phyloP scores from a whole-genome alignment of 176 grass and related monocot genomes.

The Eragrostis nindensis region DNA sequence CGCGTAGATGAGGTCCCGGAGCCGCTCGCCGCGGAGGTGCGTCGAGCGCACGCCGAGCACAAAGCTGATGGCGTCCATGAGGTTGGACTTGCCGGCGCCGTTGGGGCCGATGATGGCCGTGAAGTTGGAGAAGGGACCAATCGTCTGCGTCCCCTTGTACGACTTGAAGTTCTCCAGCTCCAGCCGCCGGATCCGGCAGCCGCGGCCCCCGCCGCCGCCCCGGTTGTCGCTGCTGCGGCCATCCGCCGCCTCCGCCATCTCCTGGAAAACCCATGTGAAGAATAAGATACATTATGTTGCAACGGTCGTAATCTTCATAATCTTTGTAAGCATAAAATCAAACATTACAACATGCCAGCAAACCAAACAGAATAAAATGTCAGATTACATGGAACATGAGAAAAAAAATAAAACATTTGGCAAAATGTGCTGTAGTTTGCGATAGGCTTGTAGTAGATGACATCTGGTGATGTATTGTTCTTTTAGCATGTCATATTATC shows the following conservation, averaged over 20 bases:
- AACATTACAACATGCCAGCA: too few relatives aligned
- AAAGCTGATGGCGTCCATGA: constrained; percentile 99
- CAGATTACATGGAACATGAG: too few relatives aligned
- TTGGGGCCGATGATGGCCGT: constrained; percentile 95
- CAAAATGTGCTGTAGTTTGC: too few relatives aligned
- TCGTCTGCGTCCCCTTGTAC: constrained; percentile 88
- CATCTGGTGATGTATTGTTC: too few relatives aligned
- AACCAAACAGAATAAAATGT: too few relatives aligned
- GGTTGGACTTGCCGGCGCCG: constrained; percentile 93
- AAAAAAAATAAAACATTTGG: too few relatives aligned
- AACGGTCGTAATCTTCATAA: too few relatives aligned
- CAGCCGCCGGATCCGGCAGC: constrained; percentile 80
- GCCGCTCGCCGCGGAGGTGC: constrained; percentile 84
- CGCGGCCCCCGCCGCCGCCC: constrained; percentile 11
- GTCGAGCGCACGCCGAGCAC: constrained; percentile 85
- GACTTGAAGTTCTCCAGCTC: constrained; percentile 98
- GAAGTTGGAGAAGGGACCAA: constrained; percentile 91
- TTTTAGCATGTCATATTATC: too few relatives aligned
- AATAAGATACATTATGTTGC: too few relatives aligned
- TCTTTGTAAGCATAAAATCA: too few relatives aligned
- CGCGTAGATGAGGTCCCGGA: constrained; percentile 94
- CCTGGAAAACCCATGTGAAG: neutral
- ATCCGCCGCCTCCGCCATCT: constrained; percentile 51
- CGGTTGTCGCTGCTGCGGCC: neutral
- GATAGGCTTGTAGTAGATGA: too few relatives aligned